Evolutionary conservation across 192 early-diverging fungal species (phyloP), one percentile per base, ranked within the genome.

Genomic region (Umbelopsis isabellina): DNA sequence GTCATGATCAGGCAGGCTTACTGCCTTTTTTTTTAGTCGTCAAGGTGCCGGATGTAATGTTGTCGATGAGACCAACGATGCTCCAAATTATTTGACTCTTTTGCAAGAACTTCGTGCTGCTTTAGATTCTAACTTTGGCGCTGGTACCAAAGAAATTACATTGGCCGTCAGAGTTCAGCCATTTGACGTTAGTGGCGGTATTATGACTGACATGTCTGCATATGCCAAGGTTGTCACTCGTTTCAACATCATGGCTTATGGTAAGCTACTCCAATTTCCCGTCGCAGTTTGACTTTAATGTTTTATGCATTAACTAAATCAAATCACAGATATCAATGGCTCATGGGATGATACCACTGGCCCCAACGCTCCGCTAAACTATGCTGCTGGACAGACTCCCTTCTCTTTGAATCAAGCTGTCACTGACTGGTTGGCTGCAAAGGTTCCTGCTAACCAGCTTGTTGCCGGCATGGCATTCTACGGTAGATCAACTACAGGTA

Each of bases 181-280:
- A 0, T 90, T 90, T 69, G 85, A 87, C 35, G 82, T 79, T 4
- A 71, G 83, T 9, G 53, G 69, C 10, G 85, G 87, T 1, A 75
- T 80, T 11, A 66, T 90, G 51, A 35, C 71, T 8, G 83, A 91
- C 37, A 83, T 91, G 3, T 84, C 84, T 25, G 87, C 64, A 9
- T 91, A 86, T 77, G 85, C 82, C 16, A 73, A 73, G 27, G 73
- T 81, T 20, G 79, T 93, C n/a, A 83, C 88, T 75, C 83, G 82
- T 22, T 80, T 92, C 69, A 89, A 90, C 41, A 61, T 91, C 37
- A 91, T 92, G 89, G 80, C 83, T 20, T 91, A 92, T 72, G 90
- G 45, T 67, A 21, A 67, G 66, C 15, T 33, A 25, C n/a, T 16
- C 27, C 16, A 13, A 61, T 2, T 35, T 30, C 20, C 2, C 23